Evolutionary conservation across 140 eudicot genomes (phyloP).

Genomic region (Oenanthe javanica): DNA sequence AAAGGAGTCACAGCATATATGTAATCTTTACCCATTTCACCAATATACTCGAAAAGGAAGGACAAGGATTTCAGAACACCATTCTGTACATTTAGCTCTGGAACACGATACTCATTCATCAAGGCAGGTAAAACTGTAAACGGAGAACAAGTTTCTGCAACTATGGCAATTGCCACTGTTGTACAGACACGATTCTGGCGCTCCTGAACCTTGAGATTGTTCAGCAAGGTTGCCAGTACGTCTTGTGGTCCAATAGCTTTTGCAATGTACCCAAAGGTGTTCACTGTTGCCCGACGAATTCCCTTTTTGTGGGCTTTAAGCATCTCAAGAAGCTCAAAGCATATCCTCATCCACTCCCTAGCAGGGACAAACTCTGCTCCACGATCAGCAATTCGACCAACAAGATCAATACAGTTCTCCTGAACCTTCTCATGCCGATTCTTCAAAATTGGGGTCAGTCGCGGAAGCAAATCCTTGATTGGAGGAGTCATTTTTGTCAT

Average conservation of each 20-base stretch:
- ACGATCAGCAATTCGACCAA: conserved; percentile 95
- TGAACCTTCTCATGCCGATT: conserved; percentile 97
- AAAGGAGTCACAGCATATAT: conserved; percentile 89
- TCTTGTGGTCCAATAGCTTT: conserved; percentile 98
- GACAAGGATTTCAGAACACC: conserved; percentile 86
- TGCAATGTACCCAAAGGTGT: conserved; percentile 94
- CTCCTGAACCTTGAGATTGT: conserved; percentile 92
- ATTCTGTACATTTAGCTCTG: conserved; percentile 86
- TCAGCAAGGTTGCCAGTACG: conserved; percentile 79
- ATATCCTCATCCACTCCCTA: conserved; percentile 96
- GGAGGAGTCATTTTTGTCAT: conserved; percentile 99
- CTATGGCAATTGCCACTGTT: conserved; percentile 99
- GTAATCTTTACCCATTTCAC: conserved; percentile 96
- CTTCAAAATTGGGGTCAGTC: conserved; percentile 82
- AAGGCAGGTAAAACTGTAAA: conserved; percentile 90
- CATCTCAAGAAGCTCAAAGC: conserved; percentile 97
- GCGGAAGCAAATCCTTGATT: conserved; percentile 82
- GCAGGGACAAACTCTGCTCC: conserved; percentile 99
- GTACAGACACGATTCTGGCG: conserved; percentile 98
- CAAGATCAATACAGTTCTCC: conserved; percentile 92
- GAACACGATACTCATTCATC: conserved; percentile 97
- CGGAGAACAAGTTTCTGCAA: conserved; percentile 96
- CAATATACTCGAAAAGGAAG: conserved; percentile 86
- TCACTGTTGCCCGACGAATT: conserved; percentile 45
- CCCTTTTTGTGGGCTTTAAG: conserved; percentile 87